These are phyloP conservation scores for Escallonia rubra DNA, from an alignment of 129 eudicot genomes.

Conservation along the genomic window DNA sequence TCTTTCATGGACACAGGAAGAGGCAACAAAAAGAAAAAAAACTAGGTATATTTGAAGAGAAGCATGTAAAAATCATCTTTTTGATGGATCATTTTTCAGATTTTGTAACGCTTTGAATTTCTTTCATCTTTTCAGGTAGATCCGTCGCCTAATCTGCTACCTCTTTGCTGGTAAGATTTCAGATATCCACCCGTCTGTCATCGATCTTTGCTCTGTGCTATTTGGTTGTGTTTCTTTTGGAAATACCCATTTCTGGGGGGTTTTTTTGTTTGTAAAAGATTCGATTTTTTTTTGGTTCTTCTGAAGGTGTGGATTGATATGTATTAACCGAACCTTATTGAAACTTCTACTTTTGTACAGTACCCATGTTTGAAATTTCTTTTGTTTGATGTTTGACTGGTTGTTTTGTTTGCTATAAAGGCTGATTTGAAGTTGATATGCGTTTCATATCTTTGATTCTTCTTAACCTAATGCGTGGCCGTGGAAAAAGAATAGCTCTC, in stretches of 20 bases:
- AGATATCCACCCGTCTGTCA: background rate
- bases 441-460: background rate
- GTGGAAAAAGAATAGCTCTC: background rate
- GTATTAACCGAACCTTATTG: no score
- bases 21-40: background rate
- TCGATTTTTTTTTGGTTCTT: no score
- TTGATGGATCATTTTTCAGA: background rate
- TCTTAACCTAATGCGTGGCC: background rate
- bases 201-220: conserved; percentile 6
- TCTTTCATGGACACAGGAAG: no score
- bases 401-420: background rate
- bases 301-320: no score
- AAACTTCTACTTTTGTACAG: background rate
- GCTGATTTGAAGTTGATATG: background rate
- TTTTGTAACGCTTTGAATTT: background rate
- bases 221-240: no score
- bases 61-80: no score
- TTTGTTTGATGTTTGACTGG: conserved; percentile 10
- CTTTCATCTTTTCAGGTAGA: conserved; percentile 36
- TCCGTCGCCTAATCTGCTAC: conserved; percentile 31
- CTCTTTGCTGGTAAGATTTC: conserved; percentile 22
- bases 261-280: no score
- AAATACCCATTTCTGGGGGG: no score
- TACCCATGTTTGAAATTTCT: conserved; percentile 8
- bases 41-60: background rate